A percentile compares a stretch with the other conserved stretches of the same genome.
Conservation (phyloP, 1,284 basidiomycete species). For the Agaricales sp. region DNA sequence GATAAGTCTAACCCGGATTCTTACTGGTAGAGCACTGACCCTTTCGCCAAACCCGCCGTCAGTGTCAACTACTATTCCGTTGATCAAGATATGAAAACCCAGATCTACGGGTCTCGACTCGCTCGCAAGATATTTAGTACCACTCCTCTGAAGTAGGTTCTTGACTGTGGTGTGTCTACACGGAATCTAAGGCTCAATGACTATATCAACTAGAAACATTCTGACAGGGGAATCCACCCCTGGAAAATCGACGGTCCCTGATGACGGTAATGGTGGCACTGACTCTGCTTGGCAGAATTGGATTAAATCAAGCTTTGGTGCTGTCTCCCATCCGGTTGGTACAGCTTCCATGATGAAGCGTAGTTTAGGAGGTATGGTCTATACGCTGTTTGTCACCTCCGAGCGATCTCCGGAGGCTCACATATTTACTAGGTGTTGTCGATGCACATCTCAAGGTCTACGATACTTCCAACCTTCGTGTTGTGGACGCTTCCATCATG, state of each 20-base stretch:
- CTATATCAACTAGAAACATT: constrained; percentile 16
- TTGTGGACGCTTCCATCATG: constrained; percentile 37
- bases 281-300: constrained; percentile 34
- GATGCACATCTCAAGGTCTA: constrained; percentile 32
- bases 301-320: constrained; percentile 29
- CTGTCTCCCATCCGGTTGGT: constrained; percentile 48
- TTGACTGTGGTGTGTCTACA: constrained; percentile 12
- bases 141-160: constrained; percentile 22
- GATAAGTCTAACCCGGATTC: neutral
- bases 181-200: constrained; percentile 11
- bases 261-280: constrained; percentile 29
- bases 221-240: constrained; percentile 28
- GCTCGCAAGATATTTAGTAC: constrained; percentile 32
- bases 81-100: constrained; percentile 36
- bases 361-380: constrained; percentile 36
- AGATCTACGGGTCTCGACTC: constrained; percentile 35
- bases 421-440: constrained; percentile 26
- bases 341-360: constrained; percentile 53
- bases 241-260: constrained; percentile 25
- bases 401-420: neutral
- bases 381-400: too few relatives aligned
- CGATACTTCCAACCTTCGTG: constrained; percentile 40
- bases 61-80: constrained; percentile 40
- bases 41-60: constrained; percentile 33
- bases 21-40: constrained; percentile 28